Evolutionary conservation across 108 stramenopile species (phyloP).

Genomic region (Cyclotella baltica): DNA sequence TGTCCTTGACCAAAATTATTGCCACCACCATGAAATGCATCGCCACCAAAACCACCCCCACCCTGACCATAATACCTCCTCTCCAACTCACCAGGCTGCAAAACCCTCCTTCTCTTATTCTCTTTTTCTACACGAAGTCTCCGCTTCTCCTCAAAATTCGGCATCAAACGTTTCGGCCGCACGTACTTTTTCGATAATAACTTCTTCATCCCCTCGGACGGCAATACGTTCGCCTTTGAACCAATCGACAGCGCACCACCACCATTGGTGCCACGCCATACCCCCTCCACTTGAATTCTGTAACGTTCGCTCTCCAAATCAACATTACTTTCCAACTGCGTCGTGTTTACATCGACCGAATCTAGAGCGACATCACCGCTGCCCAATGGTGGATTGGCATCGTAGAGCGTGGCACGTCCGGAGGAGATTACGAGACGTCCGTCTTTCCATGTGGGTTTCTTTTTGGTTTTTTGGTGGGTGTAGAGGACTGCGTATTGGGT

Average conservation of each 20-base stretch:
- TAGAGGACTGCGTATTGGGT: slow-evolving; percentile 54
- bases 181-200: slow-evolving; percentile 68
- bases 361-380: slow-evolving; percentile 55
- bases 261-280: slow-evolving; percentile 19
- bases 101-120: slow-evolving; percentile 12
- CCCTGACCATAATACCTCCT: slow-evolving; percentile 32
- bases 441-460: slow-evolving; percentile 84
- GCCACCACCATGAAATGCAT: background rate
- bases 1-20: slow-evolving; percentile 4
- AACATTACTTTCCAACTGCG: slow-evolving; percentile 17
- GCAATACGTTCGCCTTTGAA: background rate
- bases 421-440: slow-evolving; percentile 61
- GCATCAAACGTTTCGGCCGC: slow-evolving; percentile 52
- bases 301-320: slow-evolving; percentile 35
- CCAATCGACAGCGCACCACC: background rate
- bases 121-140: slow-evolving; percentile 44
- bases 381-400: slow-evolving; percentile 60
- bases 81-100: slow-evolving; percentile 56
- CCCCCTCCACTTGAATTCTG: slow-evolving; percentile 54
- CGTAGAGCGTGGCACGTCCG: slow-evolving; percentile 50
- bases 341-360: slow-evolving; percentile 43
- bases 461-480: slow-evolving; percentile 87
- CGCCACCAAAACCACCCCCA: background rate
- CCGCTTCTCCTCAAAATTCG: slow-evolving; percentile 48
- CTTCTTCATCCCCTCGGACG: slow-evolving; percentile 63